phyloP scores from a whole-genome alignment of 345 rosid genomes.

The Iberis pinnata region DNA sequence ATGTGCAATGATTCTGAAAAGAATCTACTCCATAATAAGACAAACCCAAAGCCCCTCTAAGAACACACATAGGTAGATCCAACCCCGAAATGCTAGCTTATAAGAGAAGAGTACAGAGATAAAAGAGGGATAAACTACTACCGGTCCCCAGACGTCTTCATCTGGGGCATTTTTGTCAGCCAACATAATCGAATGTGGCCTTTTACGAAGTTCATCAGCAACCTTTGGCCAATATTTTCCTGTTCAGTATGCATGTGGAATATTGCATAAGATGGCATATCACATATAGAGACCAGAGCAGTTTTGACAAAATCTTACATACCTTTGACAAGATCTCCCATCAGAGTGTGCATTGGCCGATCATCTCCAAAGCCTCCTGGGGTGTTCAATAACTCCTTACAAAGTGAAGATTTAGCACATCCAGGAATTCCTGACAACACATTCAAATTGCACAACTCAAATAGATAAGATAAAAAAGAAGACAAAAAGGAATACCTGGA shows the following conservation, averaged over 20 bases:
- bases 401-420: conserved; percentile 94
- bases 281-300: conserved; percentile 6
- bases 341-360: conserved; percentile 72
- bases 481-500: conserved; percentile 54
- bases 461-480: neutral
- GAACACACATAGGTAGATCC: conserved; percentile 1
- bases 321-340: conserved; percentile 98
- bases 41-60: conserved; percentile 5
- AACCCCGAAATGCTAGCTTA: conserved; percentile 6
- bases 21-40: conserved; percentile 8
- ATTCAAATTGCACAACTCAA: neutral
- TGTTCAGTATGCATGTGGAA: conserved; percentile 24
- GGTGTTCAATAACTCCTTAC: conserved; percentile 68
- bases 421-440: conserved; percentile 80
- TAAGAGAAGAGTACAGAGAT: conserved; percentile 5
- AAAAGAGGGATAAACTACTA: conserved; percentile 24
- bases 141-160: conserved; percentile 99
- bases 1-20: neutral
- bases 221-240: conserved; percentile 88
- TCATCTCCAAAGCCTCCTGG: conserved; percentile 77
- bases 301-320: conserved; percentile 13
- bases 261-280: conserved; percentile 11
- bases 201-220: conserved; percentile 62
- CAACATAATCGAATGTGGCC: conserved; percentile 78
- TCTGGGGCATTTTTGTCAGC: conserved; percentile 99